Percentiles rank a stretch among this genome's conserved stretches.
phyloP scores from a whole-genome alignment of 768 basidiomycete genomes.

The Hericium erinaceus region DNA sequence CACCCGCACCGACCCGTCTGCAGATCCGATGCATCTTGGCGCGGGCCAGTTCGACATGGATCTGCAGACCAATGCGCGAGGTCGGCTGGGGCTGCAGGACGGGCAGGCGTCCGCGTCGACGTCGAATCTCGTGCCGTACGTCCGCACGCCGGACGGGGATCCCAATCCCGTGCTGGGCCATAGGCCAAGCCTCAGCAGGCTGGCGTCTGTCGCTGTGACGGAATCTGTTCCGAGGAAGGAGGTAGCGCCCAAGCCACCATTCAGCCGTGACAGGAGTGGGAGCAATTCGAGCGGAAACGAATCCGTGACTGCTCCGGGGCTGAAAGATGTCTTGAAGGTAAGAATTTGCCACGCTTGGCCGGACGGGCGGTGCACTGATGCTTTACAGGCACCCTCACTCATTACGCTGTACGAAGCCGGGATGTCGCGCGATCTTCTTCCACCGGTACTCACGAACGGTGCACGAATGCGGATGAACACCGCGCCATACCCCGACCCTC shows the following conservation, averaged over 20 bases:
- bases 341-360: background rate
- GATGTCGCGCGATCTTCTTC: conserved; percentile 14
- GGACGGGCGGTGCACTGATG: background rate
- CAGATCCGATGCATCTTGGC: too few relatives aligned
- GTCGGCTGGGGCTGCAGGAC: background rate
- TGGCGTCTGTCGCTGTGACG: conserved; percentile 47
- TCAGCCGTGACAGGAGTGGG: conserved; percentile 41
- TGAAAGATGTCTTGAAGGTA: conserved; percentile 72
- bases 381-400: background rate
- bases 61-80: too few relatives aligned
- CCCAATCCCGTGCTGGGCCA: background rate
- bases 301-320: conserved; percentile 39
- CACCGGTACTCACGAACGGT: background rate
- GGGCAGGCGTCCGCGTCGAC: background rate
- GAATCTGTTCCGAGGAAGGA: conserved; percentile 26
- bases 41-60: too few relatives aligned
- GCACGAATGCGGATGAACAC: background rate
- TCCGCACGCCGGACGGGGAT: background rate
- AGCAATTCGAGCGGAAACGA: conserved; percentile 27
- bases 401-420: conserved; percentile 26
- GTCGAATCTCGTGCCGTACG: background rate
- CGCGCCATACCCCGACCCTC: conserved; percentile 47
- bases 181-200: conserved; percentile 35
- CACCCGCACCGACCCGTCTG: too few relatives aligned
- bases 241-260: conserved; percentile 36